Base-by-base conservation (phyloP, 2,329 filamentous ascomycete species). In the Gnomoniopsis sp. region DNA sequence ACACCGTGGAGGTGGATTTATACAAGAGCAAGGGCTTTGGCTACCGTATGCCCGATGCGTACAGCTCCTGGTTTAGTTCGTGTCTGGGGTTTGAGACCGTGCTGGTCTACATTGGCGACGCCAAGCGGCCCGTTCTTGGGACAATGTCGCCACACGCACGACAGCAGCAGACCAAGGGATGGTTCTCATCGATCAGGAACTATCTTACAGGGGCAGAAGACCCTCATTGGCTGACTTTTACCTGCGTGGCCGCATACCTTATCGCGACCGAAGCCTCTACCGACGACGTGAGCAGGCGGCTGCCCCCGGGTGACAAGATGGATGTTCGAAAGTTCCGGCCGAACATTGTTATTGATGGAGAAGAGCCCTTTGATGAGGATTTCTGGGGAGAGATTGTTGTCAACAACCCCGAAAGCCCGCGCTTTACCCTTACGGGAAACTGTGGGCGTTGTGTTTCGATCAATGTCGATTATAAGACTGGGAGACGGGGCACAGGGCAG, bases 191-290 rank as follows among this genome's bases (percentile, higher is more conserved):
- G 30, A 63, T 76, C 43, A 65, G 67, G 34, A 71, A 65, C 53
- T 74, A 70, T 58, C 55, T 79, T 41, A 69, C 22, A 55, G 57
- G 49, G 30, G 62, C 49, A 12, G 53, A 66, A 10, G 71, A 79
- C 14, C 69, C 76, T 14, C 75, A 79, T 38, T 81, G 77, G 67
- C 79, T 93, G 47, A 84, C 83, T 2, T 95, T 93, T 72, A 83
- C 86, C 43, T 90, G 95, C 71, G 83, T 84, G 63, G 89, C 90
- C 1, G 88, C 90, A 0, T 89, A 89, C 69, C 81, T 96, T 15
- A 72, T 96, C 23, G 80, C 88, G 6, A 90, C 87, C 0, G 79
- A 86, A 61, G 81, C 84, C 2, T 95, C 89, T 1, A 79, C 93
- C n/a, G 73, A 78, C 21, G 80, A 90, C 65, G 82, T 96, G 49